These are phyloP conservation scores for Hypocrella siamensis DNA, from an alignment of 2,329 filamentous ascomycete genomes.

Conservation along the genomic window DNA sequence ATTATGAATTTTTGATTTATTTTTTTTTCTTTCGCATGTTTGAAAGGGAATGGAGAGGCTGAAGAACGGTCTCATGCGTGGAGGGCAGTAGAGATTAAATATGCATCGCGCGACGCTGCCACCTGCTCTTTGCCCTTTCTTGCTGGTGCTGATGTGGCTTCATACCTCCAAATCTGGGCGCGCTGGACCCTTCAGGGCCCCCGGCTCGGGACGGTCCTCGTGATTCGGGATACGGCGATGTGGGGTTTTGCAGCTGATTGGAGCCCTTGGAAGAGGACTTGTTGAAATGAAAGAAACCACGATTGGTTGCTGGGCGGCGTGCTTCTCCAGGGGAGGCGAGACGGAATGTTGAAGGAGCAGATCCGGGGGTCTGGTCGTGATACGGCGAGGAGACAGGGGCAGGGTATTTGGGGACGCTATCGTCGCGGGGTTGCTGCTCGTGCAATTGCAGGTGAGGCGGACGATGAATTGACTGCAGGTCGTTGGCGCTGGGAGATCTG, in stretches of 20 bases:
- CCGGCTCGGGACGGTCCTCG: conserved; percentile 22
- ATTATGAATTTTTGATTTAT: not conserved
- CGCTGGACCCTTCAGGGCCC: conserved; percentile 16
- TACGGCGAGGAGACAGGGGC: conserved; percentile 10
- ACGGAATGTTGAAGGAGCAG: conserved; percentile 4
- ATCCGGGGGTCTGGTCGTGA: conserved; percentile 1
- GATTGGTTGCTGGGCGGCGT: conserved; percentile 23
- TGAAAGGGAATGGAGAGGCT: no score
- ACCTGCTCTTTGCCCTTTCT: conserved; percentile 1
- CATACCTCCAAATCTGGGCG: conserved; percentile 18
- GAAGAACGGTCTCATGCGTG: no score
- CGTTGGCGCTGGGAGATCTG: conserved; percentile 5
- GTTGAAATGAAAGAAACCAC: conserved; percentile 35
- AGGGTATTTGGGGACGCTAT: conserved; percentile 8
- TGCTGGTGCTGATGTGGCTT: not conserved
- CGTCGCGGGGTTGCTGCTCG: conserved; percentile 10
- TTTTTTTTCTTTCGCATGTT: no score
- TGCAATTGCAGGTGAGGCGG: conserved; percentile 7
- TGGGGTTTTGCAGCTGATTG: conserved; percentile 14
- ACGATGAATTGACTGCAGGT: conserved; percentile 6
- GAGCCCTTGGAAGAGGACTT: conserved; percentile 27
- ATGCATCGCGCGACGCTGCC: no score
- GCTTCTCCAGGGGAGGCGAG: conserved; percentile 1
- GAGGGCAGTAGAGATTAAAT: no score
- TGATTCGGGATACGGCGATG: conserved; percentile 17